Evolutionary conservation across 176 grass and related monocot species (phyloP), one percentile per base, ranked within the genome.

Genomic region (Metroxylon sagu): DNA sequence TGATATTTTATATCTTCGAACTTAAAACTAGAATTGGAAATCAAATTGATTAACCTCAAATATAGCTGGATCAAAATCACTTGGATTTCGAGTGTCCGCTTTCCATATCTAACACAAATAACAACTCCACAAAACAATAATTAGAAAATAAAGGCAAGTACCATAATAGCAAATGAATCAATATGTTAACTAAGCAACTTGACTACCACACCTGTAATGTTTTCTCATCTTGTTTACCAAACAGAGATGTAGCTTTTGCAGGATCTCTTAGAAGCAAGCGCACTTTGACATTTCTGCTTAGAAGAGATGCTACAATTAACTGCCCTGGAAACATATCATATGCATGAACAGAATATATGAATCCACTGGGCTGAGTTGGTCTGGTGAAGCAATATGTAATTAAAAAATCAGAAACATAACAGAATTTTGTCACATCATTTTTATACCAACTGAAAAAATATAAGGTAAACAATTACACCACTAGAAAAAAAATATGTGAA

Each of bases 251-350:
- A 39, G 86, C 86, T 71, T 90, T 96, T 65, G 73, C 70, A 18
- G 80, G 92, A 51, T 96, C 81, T 79, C 92, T 85, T 50, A 96
- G 57, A 29, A 96, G 69, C 54, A 96, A 77, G 12, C 78, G 85
- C 71, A 80, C 72, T 75, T 90, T 90, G 28, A 90, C 82, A 19
- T 86, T 81, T 89, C 92, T 90, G 69, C 58, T 85, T 5, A 96
- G 65, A 48, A 96, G 70, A 39, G 86, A 96, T 62, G 92, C 92
- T 25, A 96, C 92, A 53, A 90, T 66, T 73, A 96, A 67, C 81
- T 96, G 92, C 66, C 92, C 92, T 96, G 83, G 35, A 78, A 35
- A 18, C 3, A 68, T 16, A 55, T 35, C 14, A 43, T 43, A 43
- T 43, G 35, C 7, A 43, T 43, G 7, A 43, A 43, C 21, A 43